phyloP scores from a whole-genome alignment of 306 rosid genomes.

The Mimosa bimucronata region DNA sequence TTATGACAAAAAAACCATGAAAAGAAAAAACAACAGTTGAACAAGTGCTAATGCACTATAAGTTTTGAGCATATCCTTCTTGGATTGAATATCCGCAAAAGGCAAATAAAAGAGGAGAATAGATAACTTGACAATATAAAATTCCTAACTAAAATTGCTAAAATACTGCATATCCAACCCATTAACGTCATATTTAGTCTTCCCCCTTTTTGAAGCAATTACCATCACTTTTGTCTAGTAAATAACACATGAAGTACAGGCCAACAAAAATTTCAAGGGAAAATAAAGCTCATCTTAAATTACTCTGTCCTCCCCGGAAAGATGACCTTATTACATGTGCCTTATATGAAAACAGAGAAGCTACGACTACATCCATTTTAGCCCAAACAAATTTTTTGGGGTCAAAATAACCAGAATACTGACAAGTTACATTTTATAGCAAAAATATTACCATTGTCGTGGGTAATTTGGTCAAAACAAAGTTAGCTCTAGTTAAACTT shows the following conservation, averaged over 20 bases:
- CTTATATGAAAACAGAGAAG: neutral
- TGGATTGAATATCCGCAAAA: neutral
- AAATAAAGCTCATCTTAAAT: neutral
- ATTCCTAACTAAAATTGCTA: neutral
- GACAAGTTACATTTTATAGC: neutral
- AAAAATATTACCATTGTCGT: neutral
- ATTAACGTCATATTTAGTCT: neutral
- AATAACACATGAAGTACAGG: neutral
- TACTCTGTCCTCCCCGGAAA: neutral
- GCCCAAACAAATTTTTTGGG: neutral
- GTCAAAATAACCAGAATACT: neutral
- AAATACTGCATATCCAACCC: neutral
- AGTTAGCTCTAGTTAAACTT: neutral
- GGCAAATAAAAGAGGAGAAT: neutral
- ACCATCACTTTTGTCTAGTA: neutral
- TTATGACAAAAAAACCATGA: neutral
- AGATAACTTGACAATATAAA: constrained; percentile 1
- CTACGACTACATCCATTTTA: neutral
- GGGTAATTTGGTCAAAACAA: neutral
- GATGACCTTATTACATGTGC: neutral
- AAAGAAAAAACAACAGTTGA: neutral
- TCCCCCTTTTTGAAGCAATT: neutral
- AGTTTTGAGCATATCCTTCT: neutral
- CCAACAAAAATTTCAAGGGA: neutral
- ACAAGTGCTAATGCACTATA: neutral